A percentile compares a stretch with the other conserved stretches of the same genome.
Evolutionary conservation across 345 rosid species (phyloP).

Genomic region (Lepidium aucheri): DNA sequence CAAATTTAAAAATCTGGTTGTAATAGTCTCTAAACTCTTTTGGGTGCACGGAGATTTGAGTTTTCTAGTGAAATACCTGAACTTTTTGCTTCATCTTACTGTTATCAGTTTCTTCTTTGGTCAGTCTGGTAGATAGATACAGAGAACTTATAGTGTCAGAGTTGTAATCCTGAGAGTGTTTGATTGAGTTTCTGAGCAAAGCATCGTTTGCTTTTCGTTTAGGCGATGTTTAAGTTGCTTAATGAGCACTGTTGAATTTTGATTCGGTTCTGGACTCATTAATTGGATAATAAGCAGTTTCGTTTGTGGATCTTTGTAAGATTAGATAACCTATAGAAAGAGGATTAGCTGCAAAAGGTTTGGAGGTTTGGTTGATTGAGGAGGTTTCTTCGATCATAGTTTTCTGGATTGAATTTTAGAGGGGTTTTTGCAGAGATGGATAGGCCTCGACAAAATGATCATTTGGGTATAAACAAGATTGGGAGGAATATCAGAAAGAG

Average conservation of each 20-base stretch:
- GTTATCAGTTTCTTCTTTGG: background rate
- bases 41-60: conserved; percentile 1
- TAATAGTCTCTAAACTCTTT: background rate
- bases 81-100: conserved; percentile 14
- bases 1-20: conserved; percentile 1
- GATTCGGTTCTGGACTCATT: conserved; percentile 4
- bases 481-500: conserved; percentile 85
- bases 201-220: background rate
- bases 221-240: background rate
- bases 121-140: background rate
- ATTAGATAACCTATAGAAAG: background rate
- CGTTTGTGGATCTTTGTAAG: background rate
- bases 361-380: background rate
- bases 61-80: conserved; percentile 17
- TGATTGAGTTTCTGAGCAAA: background rate
- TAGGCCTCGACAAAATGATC: conserved; percentile 59
- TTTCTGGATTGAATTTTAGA: background rate
- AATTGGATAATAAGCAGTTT: background rate
- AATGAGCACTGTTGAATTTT: conserved; percentile 3
- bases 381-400: background rate
- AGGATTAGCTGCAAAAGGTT: background rate
- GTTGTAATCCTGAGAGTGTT: background rate
- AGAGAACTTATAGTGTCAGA: conserved; percentile 4
- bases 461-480: conserved; percentile 76
- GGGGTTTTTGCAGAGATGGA: conserved; percentile 37